Evolutionary conservation across 495 filamentous ascomycete species (phyloP), one percentile per base, ranked within the genome.

Genomic region (Cercophora samala): DNA sequence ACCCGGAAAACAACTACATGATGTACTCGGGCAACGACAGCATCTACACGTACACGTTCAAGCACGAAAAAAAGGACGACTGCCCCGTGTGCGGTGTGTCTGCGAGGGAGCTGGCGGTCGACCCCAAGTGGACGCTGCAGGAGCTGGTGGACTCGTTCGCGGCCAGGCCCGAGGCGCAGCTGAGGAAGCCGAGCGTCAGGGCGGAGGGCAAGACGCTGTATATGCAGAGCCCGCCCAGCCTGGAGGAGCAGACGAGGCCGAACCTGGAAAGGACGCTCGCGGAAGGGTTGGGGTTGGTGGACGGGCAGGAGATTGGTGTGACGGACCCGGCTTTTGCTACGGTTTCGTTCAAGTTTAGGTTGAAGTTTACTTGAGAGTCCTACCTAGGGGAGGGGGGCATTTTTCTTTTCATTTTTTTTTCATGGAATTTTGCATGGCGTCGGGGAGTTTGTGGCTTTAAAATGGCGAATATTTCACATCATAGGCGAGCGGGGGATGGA

Each of bases 1-100:
- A 77, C 46, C 69, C 72, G 11, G 70, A 71, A 60, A 76, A 81
- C 69, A 99, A 96, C 74, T 99, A 99, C 77, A 98, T 98, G 93
- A 96, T 97, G 92, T 99, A 98, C 78, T 96, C 89, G 29, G 96
- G 96, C 51, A 92, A 99, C 74, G 93, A 95, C 71, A 85, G 90
- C 68, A 87, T 98, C 62, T 99, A 97, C 81, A 99, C 96, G 0
- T 96, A 97, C 75, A 98, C 94, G 0, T 98, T 98, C 77, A 87
- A 91, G 70, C 93, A 96, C 68, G 88, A 96, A 75, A 89, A 90
- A 80, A 97, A 97, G 74, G 80, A 87, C 8, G 96, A 97, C 72
- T 99, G 96, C 69, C 93, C 96, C 5, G 96, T 98, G 24, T 99
- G 96, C 72, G 93, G 94, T 4, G 89, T 91, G 65, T 77, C 91